Evolutionary conservation across 805 yeast species (phyloP), one percentile per base, ranked within the genome.

Genomic region (Kodamaea kaohsiungensis): DNA sequence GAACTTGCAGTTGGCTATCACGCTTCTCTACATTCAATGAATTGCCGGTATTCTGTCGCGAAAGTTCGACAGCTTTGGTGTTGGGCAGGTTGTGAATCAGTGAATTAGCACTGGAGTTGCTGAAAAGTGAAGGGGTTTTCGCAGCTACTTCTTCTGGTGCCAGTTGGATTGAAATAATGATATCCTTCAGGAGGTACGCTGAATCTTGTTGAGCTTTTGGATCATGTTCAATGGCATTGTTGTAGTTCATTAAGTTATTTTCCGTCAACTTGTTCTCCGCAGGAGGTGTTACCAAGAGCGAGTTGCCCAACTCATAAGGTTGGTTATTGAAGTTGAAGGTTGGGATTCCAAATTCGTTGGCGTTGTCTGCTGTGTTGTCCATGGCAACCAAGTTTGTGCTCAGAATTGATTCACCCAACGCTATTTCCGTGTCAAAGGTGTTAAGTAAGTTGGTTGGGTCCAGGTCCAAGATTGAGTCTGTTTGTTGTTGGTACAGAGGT

Each of bases 61-160:
- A 48, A 27, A 53, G 35, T 35, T 67, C 62, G 64, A 22, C 25
- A 22, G 66, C 22, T 22, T 40, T 17, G 25, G 17, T 40, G 53
- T 57, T 74, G 62, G 76, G 76, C 0, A 80, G 67, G 43, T 76
- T 71, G 47, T 53, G 56, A 16, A 53, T 56, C 0, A 70, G 65
- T 1, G 75, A 70, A 56, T 68, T 70, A 33, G 68, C 71, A 18
- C 75, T 70, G 1, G 87, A 79, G 55, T 80, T 76, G 48, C 83
- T 77, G 64, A 84, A 84, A 13, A 84, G 65, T 0, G 87, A 83
- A 0, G 87, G 87, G 0, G 86, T 83, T 42, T 68, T 71, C 3
- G 77, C 78, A 1, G 67, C 68, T 6, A 70, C 65, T 7, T 62
- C 69, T n/a, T 76, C 78, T 5, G 82, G 75, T 2, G 75, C 61